Evolutionary conservation across 2,329 filamentous ascomycete genomes (phyloP).

Genomic region (Pyrenochaeta sp.): DNA sequence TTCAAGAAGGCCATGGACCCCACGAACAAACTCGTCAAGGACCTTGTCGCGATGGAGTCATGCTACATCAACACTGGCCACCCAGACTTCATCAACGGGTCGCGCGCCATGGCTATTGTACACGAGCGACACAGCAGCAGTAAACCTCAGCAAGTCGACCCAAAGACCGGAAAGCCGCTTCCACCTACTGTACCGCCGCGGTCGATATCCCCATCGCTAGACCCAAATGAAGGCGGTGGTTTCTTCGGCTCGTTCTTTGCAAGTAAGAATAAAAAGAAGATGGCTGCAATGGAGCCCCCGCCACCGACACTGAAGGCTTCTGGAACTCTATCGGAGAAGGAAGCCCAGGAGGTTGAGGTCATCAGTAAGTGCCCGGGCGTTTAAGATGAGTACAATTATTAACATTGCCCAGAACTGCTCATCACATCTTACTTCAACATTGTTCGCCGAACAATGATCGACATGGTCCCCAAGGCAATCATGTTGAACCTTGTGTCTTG

Average conservation of each 20-base stretch:
- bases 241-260: constrained; percentile 99
- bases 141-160: constrained; percentile 94
- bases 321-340: constrained; percentile 90
- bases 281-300: constrained; percentile 98
- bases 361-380: constrained; percentile 75
- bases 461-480: constrained; percentile 99
- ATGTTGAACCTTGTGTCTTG: constrained; percentile 97
- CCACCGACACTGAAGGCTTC: constrained; percentile 93
- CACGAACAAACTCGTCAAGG: constrained; percentile 94
- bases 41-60: constrained; percentile 93
- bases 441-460: constrained; percentile 97
- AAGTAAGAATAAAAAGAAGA: constrained; percentile 99
- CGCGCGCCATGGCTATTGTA: constrained; percentile 97
- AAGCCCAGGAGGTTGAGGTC: constrained; percentile 95
- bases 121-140: constrained; percentile 85
- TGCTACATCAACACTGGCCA: constrained; percentile 99
- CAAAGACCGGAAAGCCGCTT: constrained; percentile 97
- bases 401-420: constrained; percentile 73
- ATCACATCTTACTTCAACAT: constrained; percentile 99
- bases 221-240: constrained; percentile 68
- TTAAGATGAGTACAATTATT: constrained; percentile 10
- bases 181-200: constrained; percentile 73
- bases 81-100: constrained; percentile 96
- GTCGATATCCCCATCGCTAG: constrained; percentile 77
- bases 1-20: constrained; percentile 99